Conservation (phyloP, 208 protist species). For the Leishmania turanica region DNA sequence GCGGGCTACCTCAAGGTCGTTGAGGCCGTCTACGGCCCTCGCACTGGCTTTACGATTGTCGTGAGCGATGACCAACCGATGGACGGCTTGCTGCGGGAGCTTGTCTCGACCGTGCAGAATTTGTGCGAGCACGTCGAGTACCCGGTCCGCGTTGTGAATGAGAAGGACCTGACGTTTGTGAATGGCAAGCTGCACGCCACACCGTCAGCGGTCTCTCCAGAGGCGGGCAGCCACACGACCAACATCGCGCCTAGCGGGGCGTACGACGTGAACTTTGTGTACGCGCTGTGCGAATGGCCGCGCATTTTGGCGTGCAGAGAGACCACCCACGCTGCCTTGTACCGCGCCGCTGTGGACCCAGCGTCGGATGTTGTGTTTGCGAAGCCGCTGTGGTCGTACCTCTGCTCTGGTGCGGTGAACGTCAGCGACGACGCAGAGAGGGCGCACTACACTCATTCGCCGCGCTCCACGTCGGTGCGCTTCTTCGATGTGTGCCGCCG, state of each 20-base stretch:
- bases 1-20: constrained; percentile 52
- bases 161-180: constrained; percentile 46
- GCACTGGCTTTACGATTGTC: constrained; percentile 69
- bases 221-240: constrained; percentile 10
- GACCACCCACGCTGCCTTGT: constrained; percentile 42
- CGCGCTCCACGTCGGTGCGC: constrained; percentile 28
- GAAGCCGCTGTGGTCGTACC: constrained; percentile 68
- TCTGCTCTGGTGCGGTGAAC: constrained; percentile 55
- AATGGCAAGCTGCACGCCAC: constrained; percentile 42
- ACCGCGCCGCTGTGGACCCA: constrained; percentile 53
- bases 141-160: constrained; percentile 55
- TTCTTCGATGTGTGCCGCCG: constrained; percentile 68
- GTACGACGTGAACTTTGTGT: constrained; percentile 62
- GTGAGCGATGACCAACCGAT: constrained; percentile 17
- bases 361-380: constrained; percentile 71
- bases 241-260: constrained; percentile 21
- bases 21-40: constrained; percentile 49
- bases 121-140: constrained; percentile 57
- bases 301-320: constrained; percentile 43
- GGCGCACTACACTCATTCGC: constrained; percentile 7
- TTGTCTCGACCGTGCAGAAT: constrained; percentile 36
- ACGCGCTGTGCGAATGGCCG: constrained; percentile 53
- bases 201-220: constrained; percentile 12
- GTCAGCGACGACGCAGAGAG: constrained; percentile 11
- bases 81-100: constrained; percentile 39